Base-by-base conservation (phyloP, 176 grass and related monocot genomes). In the Zoysia japonica region DNA sequence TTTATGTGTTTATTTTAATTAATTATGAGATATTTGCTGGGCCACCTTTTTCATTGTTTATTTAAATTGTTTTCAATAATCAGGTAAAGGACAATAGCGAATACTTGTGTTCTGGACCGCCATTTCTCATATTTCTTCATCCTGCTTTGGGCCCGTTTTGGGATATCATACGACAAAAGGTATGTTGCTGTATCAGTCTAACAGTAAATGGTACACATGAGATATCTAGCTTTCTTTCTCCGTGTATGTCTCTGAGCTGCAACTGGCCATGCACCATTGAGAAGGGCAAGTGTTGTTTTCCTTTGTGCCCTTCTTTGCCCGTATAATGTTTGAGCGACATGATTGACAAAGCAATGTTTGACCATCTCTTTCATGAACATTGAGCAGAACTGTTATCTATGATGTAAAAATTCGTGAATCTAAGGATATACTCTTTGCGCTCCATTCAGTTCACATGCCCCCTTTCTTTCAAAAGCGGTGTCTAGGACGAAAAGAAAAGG, bases 61-160 rank as follows among this genome's bases (percentile, higher is more conserved):
- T 83, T 59, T 50, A 10, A 77, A 56, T 54, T 3, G 49, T 92
- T 88, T 76, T 70, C 48, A 42, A 79, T 83, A 86, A 68, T 59
- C 79, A 98, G 92, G 81, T 98, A 48, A 88, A 98, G 84, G 96
- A 93, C 56, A 95, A 95, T 40, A 86, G 65, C 37, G 82, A 91
- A 12, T 98, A 98, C 74, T 71, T 98, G 71, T 65, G 65, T 87
- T 93, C 85, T 48, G 84, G 62, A 16, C 88, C 88, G 1, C 96
- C 96, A 17, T 98, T 93, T 82, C 88, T 98, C 85, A 91, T 98
- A 83, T 98, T 98, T 84, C 92, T 98, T 83, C 96, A 95, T 89
- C 92, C 92, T 79, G 90, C 90, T 87, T 86, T 98, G 86, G 96
- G 96, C 76, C 96, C 96, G 85, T 85, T 98, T 81, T 98, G 96